A percentile compares a stretch with the other conserved stretches of the same genome.
phyloP scores from a whole-genome alignment of 2,329 filamentous ascomycete genomes.

The Beauveria caledonica region DNA sequence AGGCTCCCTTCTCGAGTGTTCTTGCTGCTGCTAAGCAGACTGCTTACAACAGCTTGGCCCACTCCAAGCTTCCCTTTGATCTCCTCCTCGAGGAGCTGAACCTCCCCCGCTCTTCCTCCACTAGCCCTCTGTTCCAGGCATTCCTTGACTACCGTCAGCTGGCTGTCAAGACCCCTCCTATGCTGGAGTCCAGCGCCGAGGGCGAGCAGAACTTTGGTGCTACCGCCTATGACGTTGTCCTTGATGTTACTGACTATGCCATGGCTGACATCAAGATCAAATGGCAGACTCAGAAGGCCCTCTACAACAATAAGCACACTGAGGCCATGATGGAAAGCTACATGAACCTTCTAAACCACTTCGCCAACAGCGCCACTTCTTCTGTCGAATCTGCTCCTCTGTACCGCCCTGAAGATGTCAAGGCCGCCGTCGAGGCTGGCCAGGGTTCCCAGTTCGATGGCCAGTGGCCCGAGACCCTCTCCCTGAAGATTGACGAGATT shows the following conservation, averaged over 20 bases:
- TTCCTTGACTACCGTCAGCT: constrained; percentile 38
- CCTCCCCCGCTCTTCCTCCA: constrained; percentile 27
- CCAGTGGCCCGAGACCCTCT: constrained; percentile 9
- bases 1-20: constrained; percentile 18
- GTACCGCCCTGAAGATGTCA: constrained; percentile 6
- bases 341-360: constrained; percentile 12
- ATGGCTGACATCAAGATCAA: constrained; percentile 10
- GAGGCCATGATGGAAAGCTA: constrained; percentile 13
- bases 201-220: constrained; percentile 15
- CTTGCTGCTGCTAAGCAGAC: constrained; percentile 17
- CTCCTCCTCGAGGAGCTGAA: constrained; percentile 34
- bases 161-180: constrained; percentile 18
- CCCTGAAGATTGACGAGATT: constrained; percentile 7
- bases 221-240: constrained; percentile 19
- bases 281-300: constrained; percentile 13
- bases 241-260: constrained; percentile 16
- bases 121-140: constrained; percentile 38
- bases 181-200: constrained; percentile 17
- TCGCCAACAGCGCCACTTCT: constrained; percentile 23
- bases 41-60: constrained; percentile 25
- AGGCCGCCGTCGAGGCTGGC: constrained; percentile 6
- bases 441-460: constrained; percentile 3
- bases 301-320: constrained; percentile 15
- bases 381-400: constrained; percentile 8
- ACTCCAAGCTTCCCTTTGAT: constrained; percentile 38